Percentiles rank a stretch among this genome's conserved stretches.
Evolutionary conservation across 768 basidiomycete genomes (phyloP).

Genomic region (Lactarius sp.): DNA sequence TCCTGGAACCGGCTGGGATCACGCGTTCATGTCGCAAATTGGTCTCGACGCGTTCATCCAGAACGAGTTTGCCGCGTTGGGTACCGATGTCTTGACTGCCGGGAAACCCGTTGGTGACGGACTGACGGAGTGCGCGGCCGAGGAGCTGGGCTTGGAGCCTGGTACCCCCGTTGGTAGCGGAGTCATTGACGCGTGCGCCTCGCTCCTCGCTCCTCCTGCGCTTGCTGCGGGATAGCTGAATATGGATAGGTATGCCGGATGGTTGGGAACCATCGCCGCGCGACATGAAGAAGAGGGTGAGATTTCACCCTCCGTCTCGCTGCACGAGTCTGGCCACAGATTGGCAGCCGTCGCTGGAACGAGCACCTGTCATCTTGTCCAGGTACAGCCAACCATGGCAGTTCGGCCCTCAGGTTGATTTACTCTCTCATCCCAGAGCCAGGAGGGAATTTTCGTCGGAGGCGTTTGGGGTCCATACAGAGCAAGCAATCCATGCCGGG

Average conservation of each 20-base stretch:
- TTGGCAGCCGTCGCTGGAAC: constrained; percentile 95
- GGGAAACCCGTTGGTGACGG: constrained; percentile 83
- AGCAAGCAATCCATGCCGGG: constrained; percentile 34
- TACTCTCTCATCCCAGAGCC: constrained; percentile 48
- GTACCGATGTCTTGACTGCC: constrained; percentile 66
- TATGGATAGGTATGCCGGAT: constrained; percentile 74
- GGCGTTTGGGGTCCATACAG: constrained; percentile 94
- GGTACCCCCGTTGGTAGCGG: constrained; percentile 93
- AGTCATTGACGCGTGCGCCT: constrained; percentile 85
- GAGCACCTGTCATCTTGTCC: constrained; percentile 92
- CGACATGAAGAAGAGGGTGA: constrained; percentile 49
- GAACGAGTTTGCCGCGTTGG: constrained; percentile 66
- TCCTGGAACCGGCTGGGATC: constrained; percentile 84
- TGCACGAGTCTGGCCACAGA: constrained; percentile 75
- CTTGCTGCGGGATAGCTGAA: constrained; percentile 3
- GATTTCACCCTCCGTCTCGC: constrained; percentile 49
- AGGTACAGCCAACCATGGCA: constrained; percentile 41
- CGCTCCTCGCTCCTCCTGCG: neutral
- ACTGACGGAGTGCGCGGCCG: constrained; percentile 70
- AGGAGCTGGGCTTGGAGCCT: constrained; percentile 76
- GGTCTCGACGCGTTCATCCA: constrained; percentile 70
- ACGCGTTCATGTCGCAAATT: constrained; percentile 80
- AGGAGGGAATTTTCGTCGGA: constrained; percentile 76
- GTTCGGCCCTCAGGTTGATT: neutral
- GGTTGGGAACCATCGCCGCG: constrained; percentile 94